phyloP scores from a whole-genome alignment of 2,329 filamentous ascomycete genomes.

The Teratosphaeria viscida region DNA sequence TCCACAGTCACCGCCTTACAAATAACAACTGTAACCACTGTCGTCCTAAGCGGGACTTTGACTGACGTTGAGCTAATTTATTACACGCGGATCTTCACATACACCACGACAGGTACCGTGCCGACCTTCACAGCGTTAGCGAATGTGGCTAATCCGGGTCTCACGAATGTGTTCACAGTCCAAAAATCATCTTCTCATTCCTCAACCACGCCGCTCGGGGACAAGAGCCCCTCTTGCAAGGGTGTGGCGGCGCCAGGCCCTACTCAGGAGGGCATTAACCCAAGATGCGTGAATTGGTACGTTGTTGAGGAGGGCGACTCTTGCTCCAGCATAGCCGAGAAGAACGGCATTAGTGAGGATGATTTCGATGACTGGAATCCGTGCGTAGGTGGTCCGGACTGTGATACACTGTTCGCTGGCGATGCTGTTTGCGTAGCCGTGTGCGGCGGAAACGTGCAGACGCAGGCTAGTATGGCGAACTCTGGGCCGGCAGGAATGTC shows the following conservation, averaged over 20 bases:
- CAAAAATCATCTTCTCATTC: background rate
- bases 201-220: background rate
- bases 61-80: background rate
- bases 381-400: background rate
- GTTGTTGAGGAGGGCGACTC: conserved; percentile 14
- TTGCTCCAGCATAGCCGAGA: conserved; percentile 12
- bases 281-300: conserved; percentile 18
- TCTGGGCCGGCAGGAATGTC: background rate
- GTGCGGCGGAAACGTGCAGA: background rate
- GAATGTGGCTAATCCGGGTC: background rate
- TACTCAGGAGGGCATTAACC: conserved; percentile 14
- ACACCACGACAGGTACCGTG: background rate
- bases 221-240: conserved; percentile 1
- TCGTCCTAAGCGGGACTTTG: background rate
- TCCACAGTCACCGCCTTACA: background rate
- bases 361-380: conserved; percentile 20
- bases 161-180: background rate
- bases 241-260: conserved; percentile 12
- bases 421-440: background rate
- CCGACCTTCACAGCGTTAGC: background rate
- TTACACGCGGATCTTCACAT: background rate
- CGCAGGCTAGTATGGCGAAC: background rate
- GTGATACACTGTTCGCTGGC: background rate
- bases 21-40: background rate
- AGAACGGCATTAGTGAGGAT: conserved; percentile 9